Evolutionary conservation across 2,329 filamentous ascomycete genomes (phyloP), one percentile per base, ranked within the genome.

Genomic region (Ceratocystis cubensis): DNA sequence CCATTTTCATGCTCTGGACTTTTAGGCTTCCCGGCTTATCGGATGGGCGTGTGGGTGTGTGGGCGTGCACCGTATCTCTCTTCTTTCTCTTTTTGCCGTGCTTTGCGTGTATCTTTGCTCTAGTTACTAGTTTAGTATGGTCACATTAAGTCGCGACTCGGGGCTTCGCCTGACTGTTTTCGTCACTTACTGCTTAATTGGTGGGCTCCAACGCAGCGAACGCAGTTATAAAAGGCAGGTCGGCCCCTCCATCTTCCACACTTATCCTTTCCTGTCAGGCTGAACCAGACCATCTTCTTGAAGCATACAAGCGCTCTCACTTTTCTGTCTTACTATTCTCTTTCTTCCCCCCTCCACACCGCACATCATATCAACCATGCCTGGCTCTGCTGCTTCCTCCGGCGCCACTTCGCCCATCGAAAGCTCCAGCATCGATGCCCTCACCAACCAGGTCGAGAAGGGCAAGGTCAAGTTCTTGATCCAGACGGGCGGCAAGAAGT

Each of bases 381-480:
- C 69, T 66, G 57, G 67, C 66, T 66, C 68, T 61, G 63, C 67
- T 48, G 46, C 65, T 41, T 50, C 68, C 46, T 53, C 48, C 13
- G 48, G 48, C 20, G 48, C 48, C 48, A 25, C 28, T 63, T 65
- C 48, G 65, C 57, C 53, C 67, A 61, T 61, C 67, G 28, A 61
- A 4, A 57, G 61, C 46, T 63, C 57, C 48, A 46, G 63, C 59
- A 41, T 59, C 61, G 61, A 70, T 28, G 67, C 68, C 37, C 70
- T 74, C 57, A 28, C 70, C 65, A 41, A 53, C 68, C 69, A 76
- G 33, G 75, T 78, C 65, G 74, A 78, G 69, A 75, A 73, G 71
- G 73, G 70, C 68, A 76, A 74, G 67, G 75, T 81, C 74, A 75
- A 75, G 72, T 81, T 81, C 74, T 72, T 77, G 61, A 76, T 81